A percentile compares a stretch with the other conserved stretches of the same genome.
These are phyloP conservation scores for Hirsutella minnesotensis DNA, from an alignment of 2,329 filamentous ascomycete genomes.

Conservation along the genomic window DNA sequence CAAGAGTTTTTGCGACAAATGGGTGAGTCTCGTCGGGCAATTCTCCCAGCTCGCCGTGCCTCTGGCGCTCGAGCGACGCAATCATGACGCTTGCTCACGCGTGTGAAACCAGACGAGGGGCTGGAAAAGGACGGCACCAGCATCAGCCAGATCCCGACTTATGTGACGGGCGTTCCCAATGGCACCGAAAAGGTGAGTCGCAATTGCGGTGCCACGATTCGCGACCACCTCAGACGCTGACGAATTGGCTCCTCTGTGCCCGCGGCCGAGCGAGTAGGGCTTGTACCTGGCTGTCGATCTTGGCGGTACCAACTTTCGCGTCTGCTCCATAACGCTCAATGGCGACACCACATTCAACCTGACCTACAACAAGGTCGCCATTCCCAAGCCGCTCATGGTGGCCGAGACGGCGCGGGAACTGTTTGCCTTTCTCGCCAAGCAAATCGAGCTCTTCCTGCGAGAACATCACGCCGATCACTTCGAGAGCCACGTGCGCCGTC, in stretches of 20 bases:
- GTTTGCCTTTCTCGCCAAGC: conserved; percentile 84
- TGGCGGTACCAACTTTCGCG: conserved; percentile 96
- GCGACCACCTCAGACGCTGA: background rate
- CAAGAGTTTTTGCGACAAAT: conserved; percentile 80
- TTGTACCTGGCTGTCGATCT: conserved; percentile 93
- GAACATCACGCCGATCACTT: conserved; percentile 85
- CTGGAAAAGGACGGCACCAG: conserved; percentile 65
- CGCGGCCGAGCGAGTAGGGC: conserved; percentile 42
- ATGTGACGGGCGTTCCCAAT: conserved; percentile 91
- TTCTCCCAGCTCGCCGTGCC: background rate
- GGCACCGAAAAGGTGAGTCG: conserved; percentile 79
- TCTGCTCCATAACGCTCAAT: conserved; percentile 88
- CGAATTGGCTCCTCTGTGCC: background rate
- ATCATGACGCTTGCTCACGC: background rate
- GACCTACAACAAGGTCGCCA: conserved; percentile 83
- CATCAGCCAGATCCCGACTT: conserved; percentile 92
- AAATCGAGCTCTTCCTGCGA: conserved; percentile 80
- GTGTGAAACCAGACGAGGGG: conserved; percentile 54
- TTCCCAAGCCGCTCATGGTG: conserved; percentile 82
- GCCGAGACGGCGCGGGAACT: conserved; percentile 77
- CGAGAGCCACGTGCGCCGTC: conserved; percentile 52
- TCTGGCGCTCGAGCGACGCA: background rate
- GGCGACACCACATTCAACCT: conserved; percentile 93
- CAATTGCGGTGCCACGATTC: background rate
- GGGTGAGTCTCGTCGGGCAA: conserved; percentile 32